These are phyloP conservation scores for Magnusiomyces paraingens DNA, from an alignment of 1,139 yeast species.

Conservation along the genomic window DNA sequence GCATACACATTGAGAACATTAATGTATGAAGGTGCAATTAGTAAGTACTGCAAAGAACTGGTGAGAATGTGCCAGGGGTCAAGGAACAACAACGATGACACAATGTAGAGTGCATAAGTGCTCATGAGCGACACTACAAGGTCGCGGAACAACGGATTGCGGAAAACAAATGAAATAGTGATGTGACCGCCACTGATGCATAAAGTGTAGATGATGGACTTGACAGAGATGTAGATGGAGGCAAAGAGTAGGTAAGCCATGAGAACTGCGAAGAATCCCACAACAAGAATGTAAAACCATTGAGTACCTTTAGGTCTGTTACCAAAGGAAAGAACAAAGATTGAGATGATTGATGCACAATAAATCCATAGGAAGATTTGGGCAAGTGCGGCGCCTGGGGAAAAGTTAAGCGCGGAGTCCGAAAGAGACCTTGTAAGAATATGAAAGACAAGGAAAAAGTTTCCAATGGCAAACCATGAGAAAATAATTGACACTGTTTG, in stretches of 20 bases:
- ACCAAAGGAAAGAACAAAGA: slow-evolving; percentile 88
- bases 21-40: slow-evolving; percentile 69
- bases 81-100: slow-evolving; percentile 67
- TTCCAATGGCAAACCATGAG: slow-evolving; percentile 75
- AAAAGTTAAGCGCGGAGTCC: slow-evolving; percentile 45
- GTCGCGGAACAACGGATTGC: slow-evolving; percentile 68
- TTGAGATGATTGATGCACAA: slow-evolving; percentile 78
- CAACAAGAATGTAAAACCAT: slow-evolving; percentile 73
- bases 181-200: slow-evolving; percentile 41
- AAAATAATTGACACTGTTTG: slow-evolving; percentile 60
- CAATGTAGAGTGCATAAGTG: slow-evolving; percentile 73
- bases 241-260: slow-evolving; percentile 93
- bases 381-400: slow-evolving; percentile 71
- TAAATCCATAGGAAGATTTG: slow-evolving; percentile 86
- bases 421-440: slow-evolving; percentile 67
- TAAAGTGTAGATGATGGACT: slow-evolving; percentile 48
- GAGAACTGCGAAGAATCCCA: slow-evolving; percentile 78
- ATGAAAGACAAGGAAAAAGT: slow-evolving; percentile 68
- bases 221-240: slow-evolving; percentile 74
- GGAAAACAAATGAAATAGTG: slow-evolving; percentile 44
- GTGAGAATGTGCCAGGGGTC: slow-evolving; percentile 80
- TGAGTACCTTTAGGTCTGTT: slow-evolving; percentile 93
- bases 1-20: slow-evolving; percentile 77
- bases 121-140: slow-evolving; percentile 79
- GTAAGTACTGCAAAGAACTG: slow-evolving; percentile 61